Base-by-base conservation (phyloP, 106 monocot species). In the Iris macrosiphon region DNA sequence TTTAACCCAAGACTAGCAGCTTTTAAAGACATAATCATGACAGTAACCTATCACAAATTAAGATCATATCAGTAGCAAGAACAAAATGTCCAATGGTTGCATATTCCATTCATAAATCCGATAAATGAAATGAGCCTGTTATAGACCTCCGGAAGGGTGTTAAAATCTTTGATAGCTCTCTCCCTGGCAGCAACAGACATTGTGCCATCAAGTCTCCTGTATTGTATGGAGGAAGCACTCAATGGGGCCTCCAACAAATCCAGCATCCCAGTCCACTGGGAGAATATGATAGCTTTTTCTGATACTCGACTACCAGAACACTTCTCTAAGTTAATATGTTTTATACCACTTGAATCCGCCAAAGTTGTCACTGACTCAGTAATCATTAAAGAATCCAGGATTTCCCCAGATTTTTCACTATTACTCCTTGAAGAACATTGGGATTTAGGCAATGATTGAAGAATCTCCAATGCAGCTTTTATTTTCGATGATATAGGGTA, bases 231-330 rank as follows among this genome's bases (percentile, higher is more conserved):
- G 24, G 73, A 82, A 49, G 51, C 65, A 59, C 77, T 89, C 25
- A 95, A 68, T 31, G 64, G 72, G 65, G 57, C 51, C 68, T 95
- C 95, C 57, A 95, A 50, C 71, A 95, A 68, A 68, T 95, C 95
- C 61, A 95, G 45, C 95, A 95, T 95, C 34, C 85, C 68, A 34
- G 95, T 95, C 95, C 95, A 89, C 65, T 95, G 95, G 24, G 95
- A 95, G 66, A 89, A 95, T 26, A 95, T 75, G 15, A 95, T 85
- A 21, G 95, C 95, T 62, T 95, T 95, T 62, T 89, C 89, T 22
- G 80, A 61, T 57, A 48, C 26, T 31, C 65, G 48, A 31, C 13
- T 29, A 34, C 19, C 72, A 45, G 57, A 53, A 45, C 13, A 43
- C 16, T 21, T 27, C 40, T 46, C 19, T 30, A 14, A 24, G 22